Conservation (phyloP, 805 yeast species). For the Lachancea thermotolerans region DNA sequence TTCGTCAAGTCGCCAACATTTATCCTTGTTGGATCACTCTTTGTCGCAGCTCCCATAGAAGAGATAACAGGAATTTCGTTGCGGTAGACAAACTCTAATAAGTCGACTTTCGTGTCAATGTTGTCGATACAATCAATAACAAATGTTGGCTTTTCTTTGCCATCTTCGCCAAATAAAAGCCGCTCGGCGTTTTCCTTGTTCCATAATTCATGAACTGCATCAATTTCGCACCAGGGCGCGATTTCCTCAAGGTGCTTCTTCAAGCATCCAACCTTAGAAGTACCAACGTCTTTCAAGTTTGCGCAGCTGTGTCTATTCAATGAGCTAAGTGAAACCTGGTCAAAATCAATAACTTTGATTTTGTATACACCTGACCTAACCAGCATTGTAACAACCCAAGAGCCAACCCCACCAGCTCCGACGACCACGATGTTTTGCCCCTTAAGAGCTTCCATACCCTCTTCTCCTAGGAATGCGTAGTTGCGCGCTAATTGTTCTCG, state of each 20-base stretch:
- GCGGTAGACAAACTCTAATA: conserved; percentile 64
- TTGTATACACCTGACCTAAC: conserved; percentile 84
- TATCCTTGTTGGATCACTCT: conserved; percentile 89
- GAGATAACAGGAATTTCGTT: conserved; percentile 64
- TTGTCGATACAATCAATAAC: conserved; percentile 95
- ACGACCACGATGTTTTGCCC: conserved; percentile 66
- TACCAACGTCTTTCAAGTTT: conserved; percentile 84
- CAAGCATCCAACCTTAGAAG: conserved; percentile 78
- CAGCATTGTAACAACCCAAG: conserved; percentile 89
- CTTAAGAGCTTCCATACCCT: conserved; percentile 71
- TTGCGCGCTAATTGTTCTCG: conserved; percentile 91
- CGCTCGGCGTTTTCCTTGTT: conserved; percentile 56
- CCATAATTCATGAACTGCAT: conserved; percentile 75
- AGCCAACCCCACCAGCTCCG: conserved; percentile 99
- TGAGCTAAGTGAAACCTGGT: conserved; percentile 89
- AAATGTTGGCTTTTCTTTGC: conserved; percentile 52
- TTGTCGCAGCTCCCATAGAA: conserved; percentile 97
- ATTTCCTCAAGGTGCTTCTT: conserved; percentile 58
- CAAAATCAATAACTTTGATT: conserved; percentile 82
- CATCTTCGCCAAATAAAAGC: conserved; percentile 43
- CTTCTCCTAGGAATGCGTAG: conserved; percentile 83
- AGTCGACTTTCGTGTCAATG: conserved; percentile 92
- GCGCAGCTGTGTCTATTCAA: conserved; percentile 95
- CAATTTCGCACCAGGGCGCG: conserved; percentile 93
- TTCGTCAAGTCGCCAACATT: conserved; percentile 82